phyloP scores from a whole-genome alignment of 2,329 filamentous ascomycete species.

The Arthrobotrys iridis region DNA sequence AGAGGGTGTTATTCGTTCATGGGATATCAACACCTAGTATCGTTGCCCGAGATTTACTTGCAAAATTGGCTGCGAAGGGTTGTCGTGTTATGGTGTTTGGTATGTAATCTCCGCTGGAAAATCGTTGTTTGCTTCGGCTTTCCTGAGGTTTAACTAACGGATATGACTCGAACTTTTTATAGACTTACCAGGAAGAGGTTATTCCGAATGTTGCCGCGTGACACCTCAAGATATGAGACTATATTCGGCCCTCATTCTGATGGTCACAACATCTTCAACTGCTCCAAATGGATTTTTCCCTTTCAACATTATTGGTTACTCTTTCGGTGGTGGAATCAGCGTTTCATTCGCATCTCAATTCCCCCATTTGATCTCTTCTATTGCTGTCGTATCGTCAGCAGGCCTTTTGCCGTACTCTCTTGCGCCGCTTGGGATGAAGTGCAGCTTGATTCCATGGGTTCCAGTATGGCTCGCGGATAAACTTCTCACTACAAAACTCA shows the following conservation, averaged over 20 bases:
- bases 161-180: conserved; percentile 6
- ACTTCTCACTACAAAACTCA: conserved; percentile 66
- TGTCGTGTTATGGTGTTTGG: conserved; percentile 83
- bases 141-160: conserved; percentile 10
- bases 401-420: conserved; percentile 76
- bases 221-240: conserved; percentile 72
- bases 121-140: not conserved
- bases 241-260: conserved; percentile 73
- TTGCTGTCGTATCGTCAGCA: conserved; percentile 81
- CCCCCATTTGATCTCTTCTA: conserved; percentile 72
- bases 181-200: conserved; percentile 81
- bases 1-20: conserved; percentile 79
- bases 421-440: conserved; percentile 69
- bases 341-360: conserved; percentile 76
- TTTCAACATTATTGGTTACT: conserved; percentile 74
- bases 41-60: conserved; percentile 73
- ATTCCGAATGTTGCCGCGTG: conserved; percentile 73
- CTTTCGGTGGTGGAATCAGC: conserved; percentile 78
- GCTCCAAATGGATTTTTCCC: conserved; percentile 72
- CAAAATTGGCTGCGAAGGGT: conserved; percentile 71
- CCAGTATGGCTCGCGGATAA: conserved; percentile 68
- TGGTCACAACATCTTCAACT: conserved; percentile 69
- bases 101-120: conserved; percentile 60
- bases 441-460: conserved; percentile 70
- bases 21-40: conserved; percentile 83